Evolutionary conservation across 257 asterid genomes (phyloP), one percentile per base, ranked within the genome.

Genomic region (Dorcoceras hygrometricum): DNA sequence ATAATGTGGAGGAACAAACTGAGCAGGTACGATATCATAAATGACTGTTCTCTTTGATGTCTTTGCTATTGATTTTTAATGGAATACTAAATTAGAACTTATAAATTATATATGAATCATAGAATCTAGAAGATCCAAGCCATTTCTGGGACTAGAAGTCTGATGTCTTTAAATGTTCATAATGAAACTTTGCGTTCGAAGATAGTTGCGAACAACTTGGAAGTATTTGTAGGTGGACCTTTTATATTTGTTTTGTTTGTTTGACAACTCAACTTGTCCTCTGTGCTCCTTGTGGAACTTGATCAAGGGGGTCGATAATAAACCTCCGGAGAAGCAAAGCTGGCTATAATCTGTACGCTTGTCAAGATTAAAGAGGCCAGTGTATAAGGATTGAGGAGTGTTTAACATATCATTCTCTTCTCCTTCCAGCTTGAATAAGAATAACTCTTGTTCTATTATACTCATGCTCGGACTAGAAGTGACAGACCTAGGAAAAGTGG

Each of bases 1-100:
- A 90, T n/a, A 59, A 56, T 23, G 95, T 94, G 23, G 99, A 94
- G 84, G 97, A 85, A 22, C 99, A 94, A 79, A 90, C 99, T 16
- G 97, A 90, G 83, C 99, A 90, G 99, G 99, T 90, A 85, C 39
- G 62, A 48, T 8, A 2, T 63, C 24, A 32, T 51, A 46, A 63
- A 19, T 5, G 5, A 46, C 31, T 63, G 63, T 57, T 19, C 27
- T 39, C 27, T 26, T 9, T 2, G 34, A 22, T 65, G 48, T 59
- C 18, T 69, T 25, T 2, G 1, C 32, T 5, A 29, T 43, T 14
- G 55, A 18, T 55, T 57, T 53, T 53, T 31, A 48, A 43, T 36
- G 2, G 29, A 56, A 32, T 26, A 11, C 60, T 54, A 12, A 67
- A 48, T 32, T 20, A 58, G 25, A 9, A 18, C 22, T 27, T 65